Percentiles rank a stretch among this genome's conserved stretches.
Evolutionary conservation across 108 stramenopile genomes (phyloP).

Genomic region (Cyclotella choctawhatcheeana): DNA sequence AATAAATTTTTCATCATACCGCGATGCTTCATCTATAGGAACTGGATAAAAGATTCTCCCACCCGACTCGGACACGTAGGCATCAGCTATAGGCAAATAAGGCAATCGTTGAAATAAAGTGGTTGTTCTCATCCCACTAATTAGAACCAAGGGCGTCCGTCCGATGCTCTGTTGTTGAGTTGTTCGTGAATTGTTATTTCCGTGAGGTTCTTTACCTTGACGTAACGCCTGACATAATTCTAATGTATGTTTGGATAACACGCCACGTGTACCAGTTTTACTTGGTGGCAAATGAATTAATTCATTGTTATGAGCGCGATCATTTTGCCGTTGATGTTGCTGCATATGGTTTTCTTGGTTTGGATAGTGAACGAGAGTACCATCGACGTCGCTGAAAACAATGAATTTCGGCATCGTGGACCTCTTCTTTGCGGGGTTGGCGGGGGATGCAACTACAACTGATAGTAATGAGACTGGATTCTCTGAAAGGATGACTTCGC

Average conservation of each 20-base stretch:
- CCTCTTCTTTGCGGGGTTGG: too few species aligned
- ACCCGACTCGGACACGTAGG: constrained; percentile 77
- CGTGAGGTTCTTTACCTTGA: not conserved
- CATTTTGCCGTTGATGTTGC: not conserved
- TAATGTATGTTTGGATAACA: constrained; percentile 56
- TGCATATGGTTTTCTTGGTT: not conserved
- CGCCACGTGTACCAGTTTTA: constrained; percentile 70
- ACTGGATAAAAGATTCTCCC: constrained; percentile 81
- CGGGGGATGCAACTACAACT: not conserved
- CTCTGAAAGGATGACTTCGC: too few species aligned
- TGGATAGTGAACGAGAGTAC: constrained; percentile 85
- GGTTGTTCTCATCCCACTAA: constrained; percentile 85
- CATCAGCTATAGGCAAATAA: constrained; percentile 77
- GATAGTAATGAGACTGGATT: too few species aligned
- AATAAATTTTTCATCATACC: constrained; percentile 8
- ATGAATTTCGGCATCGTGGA: constrained; percentile 11
- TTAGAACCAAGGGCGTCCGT: constrained; percentile 59
- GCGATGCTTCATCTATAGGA: not conserved
- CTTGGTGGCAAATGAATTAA: constrained; percentile 66
- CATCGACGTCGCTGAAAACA: constrained; percentile 83
- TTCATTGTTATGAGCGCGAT: not conserved
- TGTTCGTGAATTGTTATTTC: not conserved
- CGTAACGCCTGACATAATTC: constrained; percentile 55
- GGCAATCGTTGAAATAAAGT: constrained; percentile 79
- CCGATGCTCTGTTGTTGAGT: not conserved